Conservation (phyloP, 257 asterid species). For the Henckelia pumila region DNA sequence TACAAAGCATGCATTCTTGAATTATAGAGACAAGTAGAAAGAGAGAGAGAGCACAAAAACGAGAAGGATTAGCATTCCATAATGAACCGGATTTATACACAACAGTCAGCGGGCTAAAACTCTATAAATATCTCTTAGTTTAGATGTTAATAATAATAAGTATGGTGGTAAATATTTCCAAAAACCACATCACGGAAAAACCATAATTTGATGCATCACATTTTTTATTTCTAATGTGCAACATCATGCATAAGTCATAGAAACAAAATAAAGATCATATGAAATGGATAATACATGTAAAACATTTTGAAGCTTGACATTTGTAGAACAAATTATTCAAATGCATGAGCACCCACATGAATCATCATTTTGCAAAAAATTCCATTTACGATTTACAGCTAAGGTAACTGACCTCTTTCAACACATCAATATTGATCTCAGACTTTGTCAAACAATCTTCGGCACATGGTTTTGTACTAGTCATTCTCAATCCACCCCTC, state of each 20-base stretch:
- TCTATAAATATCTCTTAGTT: neutral
- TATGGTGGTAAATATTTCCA: no score
- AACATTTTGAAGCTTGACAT: neutral
- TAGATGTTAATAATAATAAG: no score
- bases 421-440: conserved; percentile 82
- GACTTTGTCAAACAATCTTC: conserved; percentile 77
- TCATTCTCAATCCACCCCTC: conserved; percentile 79
- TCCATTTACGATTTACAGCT: conserved; percentile 3
- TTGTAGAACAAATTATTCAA: neutral
- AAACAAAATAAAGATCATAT: neutral
- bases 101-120: neutral
- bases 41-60: neutral
- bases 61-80: neutral
- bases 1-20: neutral
- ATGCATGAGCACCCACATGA: neutral
- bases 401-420: conserved; percentile 68
- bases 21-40: neutral
- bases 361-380: neutral
- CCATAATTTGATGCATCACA: no score
- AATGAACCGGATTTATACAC: neutral
- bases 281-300: neutral
- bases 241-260: neutral
- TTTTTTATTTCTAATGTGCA: no score
- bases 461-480: conserved; percentile 58
- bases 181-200: no score